Conservation (phyloP, 768 basidiomycete genomes). For the Artomyces pyxidatus region DNA sequence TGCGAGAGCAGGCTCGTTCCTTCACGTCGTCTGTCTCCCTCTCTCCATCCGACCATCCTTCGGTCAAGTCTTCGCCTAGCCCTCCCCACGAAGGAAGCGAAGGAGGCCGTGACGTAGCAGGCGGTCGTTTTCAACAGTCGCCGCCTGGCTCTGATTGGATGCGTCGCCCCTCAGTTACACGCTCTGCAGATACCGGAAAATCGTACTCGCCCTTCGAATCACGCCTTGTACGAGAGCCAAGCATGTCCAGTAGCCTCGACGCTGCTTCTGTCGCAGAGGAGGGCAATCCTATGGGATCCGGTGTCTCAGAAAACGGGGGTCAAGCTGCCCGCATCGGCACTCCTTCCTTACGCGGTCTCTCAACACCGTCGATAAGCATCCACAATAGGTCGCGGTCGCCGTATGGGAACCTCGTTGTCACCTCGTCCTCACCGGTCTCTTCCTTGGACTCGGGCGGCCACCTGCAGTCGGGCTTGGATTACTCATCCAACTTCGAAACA, state of each 20-base stretch:
- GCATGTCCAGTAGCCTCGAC: conserved; percentile 15
- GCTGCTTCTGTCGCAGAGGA: conserved; percentile 9
- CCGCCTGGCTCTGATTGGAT: conserved; percentile 22
- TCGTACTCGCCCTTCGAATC: conserved; percentile 24
- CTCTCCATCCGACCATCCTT: conserved; percentile 59
- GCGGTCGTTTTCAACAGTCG: conserved; percentile 15
- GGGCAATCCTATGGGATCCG: background rate
- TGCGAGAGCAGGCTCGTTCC: conserved; percentile 32
- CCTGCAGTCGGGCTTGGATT: conserved; percentile 41
- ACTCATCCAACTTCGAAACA: conserved; percentile 48
- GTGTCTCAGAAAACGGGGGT: conserved; percentile 7
- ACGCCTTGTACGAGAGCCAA: conserved; percentile 6
- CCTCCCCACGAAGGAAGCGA: conserved; percentile 34
- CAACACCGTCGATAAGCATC: conserved; percentile 14
- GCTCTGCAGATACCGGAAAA: conserved; percentile 8
- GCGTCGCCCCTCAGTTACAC: conserved; percentile 13
- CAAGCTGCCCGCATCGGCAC: conserved; percentile 6
- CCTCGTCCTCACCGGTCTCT: conserved; percentile 70
- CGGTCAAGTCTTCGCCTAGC: conserved; percentile 63
- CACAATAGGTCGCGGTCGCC: conserved; percentile 28
- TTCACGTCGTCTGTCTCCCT: conserved; percentile 51
- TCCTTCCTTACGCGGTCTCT: conserved; percentile 9
- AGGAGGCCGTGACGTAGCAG: conserved; percentile 19
- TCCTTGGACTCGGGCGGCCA: conserved; percentile 71
- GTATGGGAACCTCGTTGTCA: conserved; percentile 38